Evolutionary conservation across 2,329 filamentous ascomycete species (phyloP).

Genomic region (Exserohilum rostratum): DNA sequence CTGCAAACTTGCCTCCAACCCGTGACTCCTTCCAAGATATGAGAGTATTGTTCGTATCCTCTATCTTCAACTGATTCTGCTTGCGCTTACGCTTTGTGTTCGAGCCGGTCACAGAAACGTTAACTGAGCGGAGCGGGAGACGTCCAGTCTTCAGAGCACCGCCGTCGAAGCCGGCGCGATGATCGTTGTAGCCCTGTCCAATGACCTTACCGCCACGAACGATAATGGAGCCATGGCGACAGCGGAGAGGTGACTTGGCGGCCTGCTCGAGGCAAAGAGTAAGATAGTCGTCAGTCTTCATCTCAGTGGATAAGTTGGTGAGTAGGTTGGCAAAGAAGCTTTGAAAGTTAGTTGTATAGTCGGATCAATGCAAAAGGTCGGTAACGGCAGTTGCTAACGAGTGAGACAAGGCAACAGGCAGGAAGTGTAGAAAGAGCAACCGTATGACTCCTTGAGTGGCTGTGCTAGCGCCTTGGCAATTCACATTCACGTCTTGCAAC

Average conservation of each 20-base stretch:
- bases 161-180: conserved; percentile 57
- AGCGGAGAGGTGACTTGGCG: conserved; percentile 56
- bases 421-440: conserved; percentile 3
- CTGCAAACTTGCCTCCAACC: too few species aligned
- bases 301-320: conserved; percentile 21
- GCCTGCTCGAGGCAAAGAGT: conserved; percentile 61
- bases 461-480: conserved; percentile 16
- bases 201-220: conserved; percentile 62
- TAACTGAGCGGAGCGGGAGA: conserved; percentile 44
- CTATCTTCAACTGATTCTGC: too few species aligned
- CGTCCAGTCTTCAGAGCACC: conserved; percentile 57
- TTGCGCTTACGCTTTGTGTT: too few species aligned
- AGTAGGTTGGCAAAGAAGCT: not conserved
- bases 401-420: not conserved
- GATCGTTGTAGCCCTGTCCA: conserved; percentile 59
- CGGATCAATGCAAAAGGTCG: too few species aligned
- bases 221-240: conserved; percentile 58
- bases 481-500: not conserved
- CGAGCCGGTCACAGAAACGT: conserved; percentile 51
- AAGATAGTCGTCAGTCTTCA: conserved; percentile 58
- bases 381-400: too few species aligned
- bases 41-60: not conserved
- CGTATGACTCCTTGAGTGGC: not conserved
- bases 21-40: not conserved
- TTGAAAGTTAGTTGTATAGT: too few species aligned